Evolutionary conservation across 148 eudicot species (phyloP).

Genomic region (Vaccinium myrtillus): DNA sequence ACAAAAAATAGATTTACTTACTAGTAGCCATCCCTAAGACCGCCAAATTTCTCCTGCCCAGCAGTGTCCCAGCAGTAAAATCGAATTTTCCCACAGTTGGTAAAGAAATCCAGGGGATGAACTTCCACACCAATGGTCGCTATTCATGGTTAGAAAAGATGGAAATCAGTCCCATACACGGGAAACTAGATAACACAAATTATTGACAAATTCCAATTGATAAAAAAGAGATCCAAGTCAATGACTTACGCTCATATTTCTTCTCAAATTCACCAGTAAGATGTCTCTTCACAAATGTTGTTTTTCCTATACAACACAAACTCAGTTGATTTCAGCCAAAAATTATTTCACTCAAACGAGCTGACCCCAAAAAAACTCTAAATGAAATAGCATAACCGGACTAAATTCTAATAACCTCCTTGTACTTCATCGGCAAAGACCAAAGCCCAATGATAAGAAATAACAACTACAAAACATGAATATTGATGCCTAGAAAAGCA

Average conservation of each 20-base stretch:
- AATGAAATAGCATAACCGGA: not conserved
- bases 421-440: not conserved
- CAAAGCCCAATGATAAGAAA: not conserved
- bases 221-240: not conserved
- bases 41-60: slow-evolving; percentile 75
- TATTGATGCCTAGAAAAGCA: not conserved
- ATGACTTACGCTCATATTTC: slow-evolving; percentile 65
- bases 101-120: slow-evolving; percentile 63
- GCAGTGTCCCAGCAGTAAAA: slow-evolving; percentile 83
- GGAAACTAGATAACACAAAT: not conserved
- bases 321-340: not conserved
- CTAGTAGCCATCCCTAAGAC: slow-evolving; percentile 72
- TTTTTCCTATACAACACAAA: slow-evolving; percentile 43
- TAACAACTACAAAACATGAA: not conserved
- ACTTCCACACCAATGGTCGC: slow-evolving; percentile 83
- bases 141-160: slow-evolving; percentile 18
- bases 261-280: slow-evolving; percentile 71
- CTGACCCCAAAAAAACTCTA: not conserved
- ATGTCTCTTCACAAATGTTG: slow-evolving; percentile 70
- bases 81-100: slow-evolving; percentile 58
- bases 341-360: not conserved
- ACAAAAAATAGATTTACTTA: slow-evolving; percentile 23
- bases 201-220: not conserved
- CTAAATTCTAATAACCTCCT: not conserved
- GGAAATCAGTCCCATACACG: not conserved